Evolutionary conservation across 345 rosid genomes (phyloP), one percentile per base, ranked within the genome.

Genomic region (Citropsis articulata): DNA sequence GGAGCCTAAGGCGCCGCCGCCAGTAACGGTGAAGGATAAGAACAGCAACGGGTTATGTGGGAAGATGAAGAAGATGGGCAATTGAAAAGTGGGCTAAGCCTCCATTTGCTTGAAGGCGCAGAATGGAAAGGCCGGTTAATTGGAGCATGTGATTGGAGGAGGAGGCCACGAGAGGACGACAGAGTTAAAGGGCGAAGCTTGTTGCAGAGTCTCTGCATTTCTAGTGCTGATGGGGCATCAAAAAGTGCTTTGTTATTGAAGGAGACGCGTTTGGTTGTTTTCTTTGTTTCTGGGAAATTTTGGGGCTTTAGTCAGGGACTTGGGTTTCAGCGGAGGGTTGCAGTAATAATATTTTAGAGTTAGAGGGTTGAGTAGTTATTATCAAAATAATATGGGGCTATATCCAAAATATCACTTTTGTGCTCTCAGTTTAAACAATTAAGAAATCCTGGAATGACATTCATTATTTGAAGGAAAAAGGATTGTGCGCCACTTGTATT

Each of bases 161-260:
- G 83, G 57, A 76, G 84, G 81, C 89, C 88, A 30, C 45, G 79
- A 55, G 89, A 72, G 9, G 77, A 50, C 14, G 70, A 65, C 55
- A 81, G 27, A 5, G 79, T 53, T 73, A 89, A 62, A 42, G 87
- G 79, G 12, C 94, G 93, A 62, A 92, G 85, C 87, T 83, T 90
- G 18, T 77, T 76, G 89, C 91, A 88, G 9, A 92, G 27, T 67
- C 94, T 88, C 91, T 88, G 96, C 98, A 92, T 92, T 82, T 13
- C 22, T 28, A 64, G 2, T 18, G 57, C 22, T 53, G 5, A 13
- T 63, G 35, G 66, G 69, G 50, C 70, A 66, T 33, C 18, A 66
- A 36, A 28, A 2, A 66, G 9, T 35, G 57, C 57, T 4, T 53
- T 45, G 50, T 50, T 50, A 18, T 50, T 14, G 56, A 50, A 50